A percentile compares a stretch with the other conserved stretches of the same genome.
Conservation (phyloP, 176 grass and related monocot species). For the Triticum dicoccoides region DNA sequence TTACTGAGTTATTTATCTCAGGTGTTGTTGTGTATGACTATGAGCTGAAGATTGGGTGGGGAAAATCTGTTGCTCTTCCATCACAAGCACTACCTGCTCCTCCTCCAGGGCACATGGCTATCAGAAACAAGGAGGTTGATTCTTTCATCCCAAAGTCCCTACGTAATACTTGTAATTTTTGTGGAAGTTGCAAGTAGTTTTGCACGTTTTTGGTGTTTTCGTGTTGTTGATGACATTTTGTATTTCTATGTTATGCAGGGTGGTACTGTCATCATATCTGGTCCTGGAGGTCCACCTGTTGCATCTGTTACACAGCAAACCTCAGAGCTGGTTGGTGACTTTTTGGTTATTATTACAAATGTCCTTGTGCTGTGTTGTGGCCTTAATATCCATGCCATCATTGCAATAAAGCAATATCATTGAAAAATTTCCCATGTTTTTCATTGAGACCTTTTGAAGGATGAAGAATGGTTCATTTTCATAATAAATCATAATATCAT, state of each 20-base stretch:
- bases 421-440: constrained; percentile 9
- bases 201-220: background rate
- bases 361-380: background rate
- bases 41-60: constrained; percentile 98
- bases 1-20: constrained; percentile 37
- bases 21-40: constrained; percentile 98
- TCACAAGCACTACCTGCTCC: constrained; percentile 96
- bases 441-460: background rate
- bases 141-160: constrained; percentile 9
- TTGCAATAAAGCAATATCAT: background rate
- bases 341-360: background rate
- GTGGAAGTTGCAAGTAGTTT: constrained; percentile 2
- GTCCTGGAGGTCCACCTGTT: constrained; percentile 71
- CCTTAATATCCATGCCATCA: constrained; percentile 14
- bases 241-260: constrained; percentile 62
- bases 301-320: constrained; percentile 74
- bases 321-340: constrained; percentile 77
- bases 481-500: background rate
- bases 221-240: constrained; percentile 5
- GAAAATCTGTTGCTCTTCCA: constrained; percentile 96
- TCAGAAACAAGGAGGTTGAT: constrained; percentile 93
- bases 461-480: constrained; percentile 13
- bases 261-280: constrained; percentile 83
- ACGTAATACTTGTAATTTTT: constrained; percentile 2
- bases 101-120: constrained; percentile 98